Conservation (phyloP, 2,329 filamentous ascomycete genomes). For the Alternaria gaisen region DNA sequence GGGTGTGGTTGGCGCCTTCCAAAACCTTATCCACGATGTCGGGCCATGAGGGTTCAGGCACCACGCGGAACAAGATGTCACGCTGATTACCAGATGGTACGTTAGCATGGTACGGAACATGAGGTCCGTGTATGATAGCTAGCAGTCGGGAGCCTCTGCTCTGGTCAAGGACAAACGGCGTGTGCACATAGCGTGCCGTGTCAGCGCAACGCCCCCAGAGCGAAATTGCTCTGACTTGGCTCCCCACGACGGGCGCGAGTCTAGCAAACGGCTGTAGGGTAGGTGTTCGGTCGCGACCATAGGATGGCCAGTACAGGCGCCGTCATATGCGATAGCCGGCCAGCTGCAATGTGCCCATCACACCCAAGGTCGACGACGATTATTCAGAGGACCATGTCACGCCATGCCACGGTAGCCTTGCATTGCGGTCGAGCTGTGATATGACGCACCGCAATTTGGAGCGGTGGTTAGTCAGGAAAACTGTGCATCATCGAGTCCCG, state of each 20-base stretch:
- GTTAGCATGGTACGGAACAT: conserved; percentile 31
- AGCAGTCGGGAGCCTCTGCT: conserved; percentile 28
- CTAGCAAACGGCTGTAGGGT: conserved; percentile 13
- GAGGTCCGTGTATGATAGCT: conserved; percentile 38
- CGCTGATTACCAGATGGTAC: conserved; percentile 27
- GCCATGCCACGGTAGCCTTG: conserved; percentile 12
- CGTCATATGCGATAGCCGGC: conserved; percentile 10
- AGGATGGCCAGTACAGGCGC: conserved; percentile 6
- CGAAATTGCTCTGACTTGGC: conserved; percentile 20
- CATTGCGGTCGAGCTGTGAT: conserved; percentile 24
- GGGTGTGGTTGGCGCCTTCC: conserved; percentile 39
- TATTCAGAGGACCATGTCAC: conserved; percentile 11
- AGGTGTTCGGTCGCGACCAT: conserved; percentile 13
- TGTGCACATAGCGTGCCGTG: conserved; percentile 16
- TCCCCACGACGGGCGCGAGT: conserved; percentile 13
- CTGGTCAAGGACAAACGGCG: conserved; percentile 16
- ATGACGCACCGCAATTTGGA: conserved; percentile 24
- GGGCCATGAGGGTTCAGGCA: conserved; percentile 45
- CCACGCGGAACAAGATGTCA: conserved; percentile 32
- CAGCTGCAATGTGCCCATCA: conserved; percentile 10
- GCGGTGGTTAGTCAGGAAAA: conserved; percentile 9
- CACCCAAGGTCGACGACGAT: conserved; percentile 14
- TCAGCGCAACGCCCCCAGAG: conserved; percentile 2
- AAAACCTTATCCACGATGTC: conserved; percentile 47
- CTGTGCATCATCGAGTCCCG: conserved; percentile 15